Evolutionary conservation across 805 yeast genomes (phyloP).

Genomic region (Cyberlindnera euphorbiiphila): DNA sequence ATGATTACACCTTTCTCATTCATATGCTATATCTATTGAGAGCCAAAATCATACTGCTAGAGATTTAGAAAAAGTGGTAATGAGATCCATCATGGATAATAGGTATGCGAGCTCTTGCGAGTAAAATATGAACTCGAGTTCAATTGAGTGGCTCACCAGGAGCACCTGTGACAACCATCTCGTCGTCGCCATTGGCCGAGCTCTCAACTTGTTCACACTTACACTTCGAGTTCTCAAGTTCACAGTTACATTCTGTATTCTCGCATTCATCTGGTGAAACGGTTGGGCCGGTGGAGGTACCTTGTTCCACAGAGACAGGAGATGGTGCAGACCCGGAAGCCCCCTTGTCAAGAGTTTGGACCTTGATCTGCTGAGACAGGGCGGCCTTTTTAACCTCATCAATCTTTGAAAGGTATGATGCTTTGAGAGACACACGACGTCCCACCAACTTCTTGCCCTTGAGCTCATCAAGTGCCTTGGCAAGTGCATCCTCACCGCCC

Average conservation of each 20-base stretch:
- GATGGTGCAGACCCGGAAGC: not conserved
- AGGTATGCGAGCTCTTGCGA: too few relatives aligned
- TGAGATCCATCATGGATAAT: too few relatives aligned
- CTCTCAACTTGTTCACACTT: too few relatives aligned
- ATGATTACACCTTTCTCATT: too few relatives aligned
- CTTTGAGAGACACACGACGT: slow-evolving; percentile 32
- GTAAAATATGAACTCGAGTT: not conserved
- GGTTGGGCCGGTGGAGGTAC: not conserved
- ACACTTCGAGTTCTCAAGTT: not conserved
- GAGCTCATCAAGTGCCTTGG: slow-evolving; percentile 40
- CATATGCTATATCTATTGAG: too few relatives aligned
- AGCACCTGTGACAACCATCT: slow-evolving; percentile 7
- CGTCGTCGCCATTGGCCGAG: slow-evolving; percentile 5
- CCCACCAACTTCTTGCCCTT: slow-evolving; percentile 36
- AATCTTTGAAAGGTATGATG: slow-evolving; percentile 41
- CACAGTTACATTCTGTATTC: not conserved
- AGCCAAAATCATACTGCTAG: too few relatives aligned
- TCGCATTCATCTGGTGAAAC: not conserved
- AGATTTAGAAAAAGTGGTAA: too few relatives aligned
- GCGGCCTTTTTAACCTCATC: slow-evolving; percentile 42
- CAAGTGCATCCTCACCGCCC: slow-evolving; percentile 38
- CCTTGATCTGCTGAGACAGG: slow-evolving; percentile 18
- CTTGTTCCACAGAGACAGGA: not conserved
- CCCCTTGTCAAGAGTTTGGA: slow-evolving; percentile 13
- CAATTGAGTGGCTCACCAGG: slow-evolving; percentile 9